Evolutionary conservation across 768 basidiomycete genomes (phyloP).

Genomic region (Boletales sp.): DNA sequence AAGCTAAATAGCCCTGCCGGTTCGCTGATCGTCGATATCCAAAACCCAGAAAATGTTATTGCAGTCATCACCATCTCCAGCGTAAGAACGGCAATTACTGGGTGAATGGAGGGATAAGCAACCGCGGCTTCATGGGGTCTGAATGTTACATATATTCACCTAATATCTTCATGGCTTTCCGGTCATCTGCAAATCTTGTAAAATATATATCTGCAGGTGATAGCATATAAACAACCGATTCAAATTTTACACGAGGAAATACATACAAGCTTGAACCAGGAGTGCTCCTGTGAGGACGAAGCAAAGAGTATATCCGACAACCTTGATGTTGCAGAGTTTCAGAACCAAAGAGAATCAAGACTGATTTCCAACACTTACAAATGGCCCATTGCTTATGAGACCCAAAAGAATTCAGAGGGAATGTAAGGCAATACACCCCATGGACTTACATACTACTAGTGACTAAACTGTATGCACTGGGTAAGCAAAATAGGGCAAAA

Average conservation of each 20-base stretch:
- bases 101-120: background rate
- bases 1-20: no score
- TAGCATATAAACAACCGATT: no score
- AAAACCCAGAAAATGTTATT: constrained; percentile 12
- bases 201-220: constrained; percentile 15
- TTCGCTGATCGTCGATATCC: background rate
- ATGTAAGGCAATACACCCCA: no score
- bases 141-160: constrained; percentile 2
- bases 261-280: constrained; percentile 13
- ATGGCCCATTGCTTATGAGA: no score
- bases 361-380: no score
- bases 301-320: constrained; percentile 13
- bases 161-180: constrained; percentile 7
- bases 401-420: no score
- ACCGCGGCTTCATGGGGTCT: background rate
- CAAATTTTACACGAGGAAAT: background rate
- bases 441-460: no score
- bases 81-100: constrained; percentile 11
- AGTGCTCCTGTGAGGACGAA: constrained; percentile 16
- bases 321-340: background rate
- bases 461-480: no score
- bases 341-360: background rate
- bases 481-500: no score
- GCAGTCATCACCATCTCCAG: constrained; percentile 16
- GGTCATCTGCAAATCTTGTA: constrained; percentile 14